Conservation (phyloP, 768 basidiomycete genomes). For the Ramaria rubella region DNA sequence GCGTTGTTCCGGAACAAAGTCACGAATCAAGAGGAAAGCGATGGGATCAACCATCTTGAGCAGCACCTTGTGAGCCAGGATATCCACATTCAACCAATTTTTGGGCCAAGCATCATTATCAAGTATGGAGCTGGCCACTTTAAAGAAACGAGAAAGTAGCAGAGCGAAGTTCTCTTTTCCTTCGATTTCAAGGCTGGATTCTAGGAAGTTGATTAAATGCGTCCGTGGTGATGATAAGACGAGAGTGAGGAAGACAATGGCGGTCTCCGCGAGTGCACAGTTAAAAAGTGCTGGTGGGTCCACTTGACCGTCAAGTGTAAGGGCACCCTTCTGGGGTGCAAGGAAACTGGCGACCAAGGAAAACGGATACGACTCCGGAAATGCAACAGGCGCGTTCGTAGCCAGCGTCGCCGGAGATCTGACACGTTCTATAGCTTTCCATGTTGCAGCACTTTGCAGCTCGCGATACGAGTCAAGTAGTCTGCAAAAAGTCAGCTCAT, state of each 20-base stretch:
- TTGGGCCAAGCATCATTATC: constrained; percentile 83
- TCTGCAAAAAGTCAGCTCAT: constrained; percentile 32
- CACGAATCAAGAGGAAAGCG: constrained; percentile 64
- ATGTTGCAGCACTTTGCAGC: constrained; percentile 60
- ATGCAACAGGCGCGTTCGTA: constrained; percentile 64
- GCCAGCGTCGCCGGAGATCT: constrained; percentile 53
- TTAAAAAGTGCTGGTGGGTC: constrained; percentile 55
- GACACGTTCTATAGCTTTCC: constrained; percentile 61
- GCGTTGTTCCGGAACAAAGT: constrained; percentile 72
- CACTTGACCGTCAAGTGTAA: constrained; percentile 31
- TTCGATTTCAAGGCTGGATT: constrained; percentile 81
- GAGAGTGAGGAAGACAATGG: constrained; percentile 76
- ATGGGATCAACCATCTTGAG: constrained; percentile 85
- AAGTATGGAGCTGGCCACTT: constrained; percentile 72
- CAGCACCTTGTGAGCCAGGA: constrained; percentile 80
- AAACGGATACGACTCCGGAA: constrained; percentile 93
- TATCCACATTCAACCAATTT: constrained; percentile 87
- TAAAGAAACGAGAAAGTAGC: constrained; percentile 74
- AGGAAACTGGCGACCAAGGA: constrained; percentile 67
- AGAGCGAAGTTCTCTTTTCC: constrained; percentile 71
- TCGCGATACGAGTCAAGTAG: constrained; percentile 86
- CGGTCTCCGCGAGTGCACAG: constrained; percentile 77
- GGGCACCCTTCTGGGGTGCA: constrained; percentile 35
- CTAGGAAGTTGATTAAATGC: constrained; percentile 71
- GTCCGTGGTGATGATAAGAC: constrained; percentile 73